Base-by-base conservation (phyloP, 768 basidiomycete species). In the Tulasnella sp. region DNA sequence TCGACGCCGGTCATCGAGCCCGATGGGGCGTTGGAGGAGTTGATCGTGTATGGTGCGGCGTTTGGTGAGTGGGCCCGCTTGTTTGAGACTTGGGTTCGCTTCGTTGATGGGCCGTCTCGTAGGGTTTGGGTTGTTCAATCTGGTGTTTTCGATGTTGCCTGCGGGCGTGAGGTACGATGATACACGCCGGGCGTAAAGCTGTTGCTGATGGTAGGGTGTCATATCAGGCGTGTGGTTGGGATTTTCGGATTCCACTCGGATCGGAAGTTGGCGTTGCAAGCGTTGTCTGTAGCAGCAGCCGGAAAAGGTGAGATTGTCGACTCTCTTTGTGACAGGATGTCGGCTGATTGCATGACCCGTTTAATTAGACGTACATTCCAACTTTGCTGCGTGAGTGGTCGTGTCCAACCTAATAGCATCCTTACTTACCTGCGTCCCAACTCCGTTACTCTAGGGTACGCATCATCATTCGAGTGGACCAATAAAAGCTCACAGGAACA, bases 201-300 rank as follows among this genome's bases (percentile, higher is more conserved):
- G 36, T 39, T 8, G 19, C 43, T 57, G 17, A 37, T 12, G 25
- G 3, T 36, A 37, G 9, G 25, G 49, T 57, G 19, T 45, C n/a
- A 48, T 48, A 11, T 25, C 59, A 85, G 86, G 69, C 69, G 75
- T 17, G 71, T 89, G 2, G 84, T 86, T 1, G 84, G 86, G 14
- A 77, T 87, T 64, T 72, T 89, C 15, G 86, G 86, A 0, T 88
- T 82, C 69, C 80, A 82, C 51, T 76, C 83, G 55, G 84, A 88
- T 64, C 70, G 85, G 23, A 75, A 74, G 54, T 70, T 84, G 0
- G 86, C 83, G 0, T 70, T 89, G 19, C 76, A 75, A 43, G 82
- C 86, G 0, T 72, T 88, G 2, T 76, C 81, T 0, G 77, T 88
- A 15, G 76, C 83, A 6, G 83, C 84, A 3, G 72, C 75, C 2